Evolutionary conservation across 169 alveolate genomes (phyloP), one percentile per base, ranked within the genome.

Genomic region (Plasmodium berghei): DNA sequence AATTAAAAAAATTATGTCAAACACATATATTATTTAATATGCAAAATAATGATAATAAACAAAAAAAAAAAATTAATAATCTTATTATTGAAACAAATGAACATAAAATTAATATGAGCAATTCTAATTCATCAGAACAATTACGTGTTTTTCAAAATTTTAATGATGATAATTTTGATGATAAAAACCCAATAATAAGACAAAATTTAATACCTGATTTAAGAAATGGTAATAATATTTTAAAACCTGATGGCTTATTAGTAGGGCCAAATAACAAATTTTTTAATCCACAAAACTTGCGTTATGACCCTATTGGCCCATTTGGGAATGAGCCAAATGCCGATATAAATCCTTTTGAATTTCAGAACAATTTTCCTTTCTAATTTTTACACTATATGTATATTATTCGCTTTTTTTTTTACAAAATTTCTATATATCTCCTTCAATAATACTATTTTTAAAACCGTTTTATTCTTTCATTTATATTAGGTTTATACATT

Each of bases 241-340:
- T 92, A 24, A 88, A 87, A 55, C 96, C 96, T n/a, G 94, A 88
- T 58, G 96, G 96, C 22, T 80, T 92, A 90, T 83, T 94, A 18
- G 89, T 94, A 59, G 96, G 96, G 20, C 96, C 94, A 16, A 85
- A 94, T 61, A 88, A 94, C 67, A 94, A 92, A 22, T 92, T 94
- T 85, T 94, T 94, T 62, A 49, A 72, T 20, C 91, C 64, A 1
- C 54, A 42, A 58, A 59, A 93, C n/a, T 73, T 86, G 48, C 88
- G 93, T 28, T 94, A 94, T 66, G 96, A 94, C 55, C 86, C 92
- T 42, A 94, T 94, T 9, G 96, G 96, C 0, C 96, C 96, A 5
- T 94, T 92, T 49, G 96, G 96, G 12, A 62, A 48, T 26, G 96
- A 94, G 22, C 95, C 95, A 5, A 92, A 94, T 67, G 88, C 95